These are phyloP conservation scores for Ascochyta clinopodiicola DNA, from an alignment of 2,329 filamentous ascomycete species.

Conservation along the genomic window DNA sequence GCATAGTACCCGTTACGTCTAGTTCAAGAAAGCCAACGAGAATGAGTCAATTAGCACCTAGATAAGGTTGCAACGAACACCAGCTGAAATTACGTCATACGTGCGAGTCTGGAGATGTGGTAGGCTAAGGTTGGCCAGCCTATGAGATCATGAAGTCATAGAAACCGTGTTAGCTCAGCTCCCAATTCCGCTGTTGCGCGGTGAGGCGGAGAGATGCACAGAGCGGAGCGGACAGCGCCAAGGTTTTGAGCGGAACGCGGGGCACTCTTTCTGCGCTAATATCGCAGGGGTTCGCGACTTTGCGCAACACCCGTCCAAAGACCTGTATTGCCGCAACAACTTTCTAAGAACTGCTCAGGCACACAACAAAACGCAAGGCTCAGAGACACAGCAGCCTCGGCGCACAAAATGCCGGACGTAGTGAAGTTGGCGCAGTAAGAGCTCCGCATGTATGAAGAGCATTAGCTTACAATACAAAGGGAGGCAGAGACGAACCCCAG, in stretches of 20 bases:
- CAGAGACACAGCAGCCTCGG: neutral
- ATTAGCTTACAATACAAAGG: neutral
- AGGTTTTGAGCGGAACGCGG: conserved; percentile 15
- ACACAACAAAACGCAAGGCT: neutral
- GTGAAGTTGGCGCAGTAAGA: conserved; percentile 21
- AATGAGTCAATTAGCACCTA: neutral
- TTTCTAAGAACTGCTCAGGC: neutral
- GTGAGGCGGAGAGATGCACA: neutral
- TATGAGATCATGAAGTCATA: conserved; percentile 7
- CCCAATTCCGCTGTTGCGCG: neutral
- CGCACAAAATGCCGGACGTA: conserved; percentile 13
- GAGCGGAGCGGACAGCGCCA: neutral
- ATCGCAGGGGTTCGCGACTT: conserved; percentile 4
- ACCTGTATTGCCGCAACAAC: neutral
- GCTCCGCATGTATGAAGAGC: neutral
- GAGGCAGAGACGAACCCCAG: conserved; percentile 71
- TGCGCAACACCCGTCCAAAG: neutral
- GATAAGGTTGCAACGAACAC: neutral
- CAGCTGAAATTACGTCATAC: neutral
- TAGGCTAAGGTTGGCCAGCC: neutral
- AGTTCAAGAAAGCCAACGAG: neutral
- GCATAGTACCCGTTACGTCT: neutral
- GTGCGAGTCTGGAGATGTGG: neutral
- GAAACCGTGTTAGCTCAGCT: neutral
- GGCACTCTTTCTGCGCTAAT: conserved; percentile 2